Evolutionary conservation across 1,284 basidiomycete genomes (phyloP).

Genomic region (Termitomyces sp.): DNA sequence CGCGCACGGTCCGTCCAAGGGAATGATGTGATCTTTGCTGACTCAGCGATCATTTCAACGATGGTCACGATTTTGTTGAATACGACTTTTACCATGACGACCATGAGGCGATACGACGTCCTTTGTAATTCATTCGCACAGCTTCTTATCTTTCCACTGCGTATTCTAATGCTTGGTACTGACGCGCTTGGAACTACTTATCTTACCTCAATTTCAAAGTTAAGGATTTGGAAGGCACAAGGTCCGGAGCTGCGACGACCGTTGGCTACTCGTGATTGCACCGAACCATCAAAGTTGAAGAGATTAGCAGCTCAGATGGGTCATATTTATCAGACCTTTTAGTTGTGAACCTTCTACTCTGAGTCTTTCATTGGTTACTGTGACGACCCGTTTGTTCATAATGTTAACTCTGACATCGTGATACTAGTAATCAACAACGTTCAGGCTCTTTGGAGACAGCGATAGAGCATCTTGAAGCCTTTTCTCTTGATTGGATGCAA

Average conservation of each 20-base stretch:
- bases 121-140: neutral
- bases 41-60: neutral
- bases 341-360: neutral
- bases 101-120: neutral
- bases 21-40: conserved; percentile 1
- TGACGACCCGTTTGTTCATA: neutral
- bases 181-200: neutral
- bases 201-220: too few relatives aligned
- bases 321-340: too few relatives aligned
- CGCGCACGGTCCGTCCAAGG: neutral
- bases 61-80: neutral
- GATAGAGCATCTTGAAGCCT: neutral
- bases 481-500: neutral
- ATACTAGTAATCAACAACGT: neutral
- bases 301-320: neutral
- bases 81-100: too few relatives aligned
- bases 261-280: neutral
- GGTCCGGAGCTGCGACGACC: neutral
- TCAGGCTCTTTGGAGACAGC: neutral
- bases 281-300: neutral
- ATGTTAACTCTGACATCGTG: neutral
- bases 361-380: neutral
- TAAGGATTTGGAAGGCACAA: neutral
- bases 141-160: neutral
- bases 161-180: neutral